A percentile compares a stretch with the other conserved stretches of the same genome.
Conservation (phyloP, 768 basidiomycete species). For the Fibroporia radiculosa region DNA sequence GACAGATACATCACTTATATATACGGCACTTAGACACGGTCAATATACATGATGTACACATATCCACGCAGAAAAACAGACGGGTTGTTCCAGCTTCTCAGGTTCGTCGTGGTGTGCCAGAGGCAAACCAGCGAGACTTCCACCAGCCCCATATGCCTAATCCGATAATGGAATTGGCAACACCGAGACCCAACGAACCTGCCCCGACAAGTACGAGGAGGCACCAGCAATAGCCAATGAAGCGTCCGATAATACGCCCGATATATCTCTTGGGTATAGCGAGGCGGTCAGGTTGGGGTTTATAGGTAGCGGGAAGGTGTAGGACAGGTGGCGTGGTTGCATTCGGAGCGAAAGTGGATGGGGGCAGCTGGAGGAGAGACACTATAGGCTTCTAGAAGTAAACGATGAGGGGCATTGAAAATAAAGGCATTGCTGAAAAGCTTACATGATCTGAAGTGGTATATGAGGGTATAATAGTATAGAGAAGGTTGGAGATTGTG, state of each 20-base stretch:
- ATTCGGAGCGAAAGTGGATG: slow-evolving; percentile 22
- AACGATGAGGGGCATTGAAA: slow-evolving; percentile 1
- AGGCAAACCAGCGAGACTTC: no score
- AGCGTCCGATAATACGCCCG: slow-evolving; percentile 63
- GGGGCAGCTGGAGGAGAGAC: slow-evolving; percentile 57
- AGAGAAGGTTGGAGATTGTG: slow-evolving; percentile 56
- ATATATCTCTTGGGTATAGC: slow-evolving; percentile 50
- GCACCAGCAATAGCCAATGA: slow-evolving; percentile 78
- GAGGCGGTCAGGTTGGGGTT: slow-evolving; percentile 45
- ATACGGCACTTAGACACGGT: no score
- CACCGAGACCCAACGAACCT: slow-evolving; percentile 61
- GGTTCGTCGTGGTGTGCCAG: no score
- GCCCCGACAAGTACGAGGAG: slow-evolving; percentile 67
- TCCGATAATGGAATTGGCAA: slow-evolving; percentile 68
- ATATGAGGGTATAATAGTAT: slow-evolving; percentile 77
- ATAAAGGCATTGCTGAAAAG: slow-evolving; percentile 5
- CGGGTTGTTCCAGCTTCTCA: no score
- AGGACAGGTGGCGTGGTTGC: slow-evolving; percentile 32
- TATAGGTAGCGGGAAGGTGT: slow-evolving; percentile 42
- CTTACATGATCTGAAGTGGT: slow-evolving; percentile 86
- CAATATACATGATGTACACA: no score
- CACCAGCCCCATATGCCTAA: slow-evolving; percentile 63
- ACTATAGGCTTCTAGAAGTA: slow-evolving; percentile 76
- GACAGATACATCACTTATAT: no score
- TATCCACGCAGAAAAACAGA: no score